Percentiles rank a stretch among this genome's conserved stretches.
phyloP scores from a whole-genome alignment of 1,284 basidiomycete species.

The Retiboletus flavoniger region DNA sequence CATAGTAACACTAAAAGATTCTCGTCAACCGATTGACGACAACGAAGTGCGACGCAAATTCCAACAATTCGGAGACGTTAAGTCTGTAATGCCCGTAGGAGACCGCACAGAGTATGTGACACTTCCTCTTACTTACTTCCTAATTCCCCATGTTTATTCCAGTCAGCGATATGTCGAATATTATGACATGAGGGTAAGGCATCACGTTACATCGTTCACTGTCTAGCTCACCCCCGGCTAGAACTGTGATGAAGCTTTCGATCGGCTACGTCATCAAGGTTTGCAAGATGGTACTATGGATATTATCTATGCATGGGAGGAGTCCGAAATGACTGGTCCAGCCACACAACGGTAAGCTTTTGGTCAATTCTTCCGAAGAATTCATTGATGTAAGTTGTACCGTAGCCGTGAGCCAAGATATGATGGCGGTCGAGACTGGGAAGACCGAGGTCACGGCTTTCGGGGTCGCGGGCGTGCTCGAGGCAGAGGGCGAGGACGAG shows the following conservation, averaged over 20 bases:
- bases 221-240: constrained; percentile 31
- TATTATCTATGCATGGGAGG: constrained; percentile 87
- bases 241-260: constrained; percentile 78
- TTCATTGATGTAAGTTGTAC: constrained; percentile 8
- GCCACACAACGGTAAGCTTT: constrained; percentile 36
- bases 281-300: constrained; percentile 88
- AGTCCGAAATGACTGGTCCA: constrained; percentile 40
- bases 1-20: constrained; percentile 74
- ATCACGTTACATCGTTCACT: not conserved
- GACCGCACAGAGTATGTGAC: constrained; percentile 68
- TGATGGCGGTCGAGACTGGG: constrained; percentile 46
- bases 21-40: constrained; percentile 74
- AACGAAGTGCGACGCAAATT: constrained; percentile 82
- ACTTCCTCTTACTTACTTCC: constrained; percentile 3
- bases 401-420: constrained; percentile 31
- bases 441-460: constrained; percentile 42
- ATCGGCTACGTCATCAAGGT: constrained; percentile 73
- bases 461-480: constrained; percentile 44
- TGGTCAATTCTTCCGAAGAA: not conserved
- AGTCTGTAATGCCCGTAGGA: constrained; percentile 65
- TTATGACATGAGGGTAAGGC: constrained; percentile 78
- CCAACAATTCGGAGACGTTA: constrained; percentile 87
- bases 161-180: constrained; percentile 87
- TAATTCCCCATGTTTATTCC: constrained; percentile 8
- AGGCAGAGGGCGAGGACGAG: constrained; percentile 39